Conservation (phyloP, 2,329 filamentous ascomycete genomes). For the Aspergillus texensis region DNA sequence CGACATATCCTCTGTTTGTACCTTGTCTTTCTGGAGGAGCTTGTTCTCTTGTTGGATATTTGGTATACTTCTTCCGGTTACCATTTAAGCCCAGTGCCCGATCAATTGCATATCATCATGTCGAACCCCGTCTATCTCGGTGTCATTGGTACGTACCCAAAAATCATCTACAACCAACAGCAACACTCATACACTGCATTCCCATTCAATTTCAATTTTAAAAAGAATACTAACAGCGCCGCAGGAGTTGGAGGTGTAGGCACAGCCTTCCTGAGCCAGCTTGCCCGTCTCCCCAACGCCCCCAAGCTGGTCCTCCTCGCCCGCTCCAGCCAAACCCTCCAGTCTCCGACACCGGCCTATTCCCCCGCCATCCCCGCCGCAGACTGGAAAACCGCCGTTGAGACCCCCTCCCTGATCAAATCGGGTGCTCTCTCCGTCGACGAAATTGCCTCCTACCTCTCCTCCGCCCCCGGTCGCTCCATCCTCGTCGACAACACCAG, state of each 20-base stretch:
- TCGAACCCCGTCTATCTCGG: constrained; percentile 46
- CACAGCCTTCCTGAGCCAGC: constrained; percentile 84
- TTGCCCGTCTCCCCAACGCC: constrained; percentile 68
- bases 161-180: neutral
- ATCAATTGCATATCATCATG: constrained; percentile 24
- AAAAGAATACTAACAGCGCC: neutral
- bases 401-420: constrained; percentile 61
- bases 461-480: constrained; percentile 73
- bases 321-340: constrained; percentile 80
- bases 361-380: constrained; percentile 64
- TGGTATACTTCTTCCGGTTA: neutral
- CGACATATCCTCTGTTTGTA: neutral
- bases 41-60: neutral
- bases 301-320: constrained; percentile 82
- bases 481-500: constrained; percentile 96
- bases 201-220: neutral
- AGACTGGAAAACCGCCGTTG: constrained; percentile 60
- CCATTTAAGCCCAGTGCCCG: neutral
- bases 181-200: neutral
- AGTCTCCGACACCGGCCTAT: constrained; percentile 68
- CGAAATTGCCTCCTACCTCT: constrained; percentile 76
- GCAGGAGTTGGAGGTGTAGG: constrained; percentile 90
- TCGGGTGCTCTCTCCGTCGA: constrained; percentile 59
- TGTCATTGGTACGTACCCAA: constrained; percentile 39
- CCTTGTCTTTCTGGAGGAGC: neutral